Evolutionary conservation across 176 grass and related monocot genomes (phyloP).

Genomic region (Cocos nucifera): DNA sequence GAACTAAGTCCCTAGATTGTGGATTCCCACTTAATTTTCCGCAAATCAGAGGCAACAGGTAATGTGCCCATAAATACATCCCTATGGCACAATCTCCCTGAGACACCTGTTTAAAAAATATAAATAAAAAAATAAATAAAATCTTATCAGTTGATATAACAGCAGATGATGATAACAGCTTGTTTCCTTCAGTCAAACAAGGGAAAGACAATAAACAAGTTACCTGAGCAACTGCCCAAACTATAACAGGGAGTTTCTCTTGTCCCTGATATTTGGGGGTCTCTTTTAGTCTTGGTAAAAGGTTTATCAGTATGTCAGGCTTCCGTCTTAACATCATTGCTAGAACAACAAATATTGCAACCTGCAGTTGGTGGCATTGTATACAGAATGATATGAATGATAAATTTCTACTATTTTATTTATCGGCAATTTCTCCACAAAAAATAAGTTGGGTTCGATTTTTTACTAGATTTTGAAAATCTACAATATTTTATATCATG

Average conservation of each 20-base stretch:
- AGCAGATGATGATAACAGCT: too few species aligned
- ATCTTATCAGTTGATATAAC: not conserved
- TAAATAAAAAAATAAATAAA: too few species aligned
- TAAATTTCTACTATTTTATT: not conserved
- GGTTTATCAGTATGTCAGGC: constrained; percentile 44
- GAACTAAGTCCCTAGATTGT: constrained; percentile 71
- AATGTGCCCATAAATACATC: constrained; percentile 80
- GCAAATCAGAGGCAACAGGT: constrained; percentile 67
- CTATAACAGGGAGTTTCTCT: constrained; percentile 75
- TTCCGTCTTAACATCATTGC: constrained; percentile 84
- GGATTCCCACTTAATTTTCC: constrained; percentile 69
- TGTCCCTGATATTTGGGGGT: constrained; percentile 70
- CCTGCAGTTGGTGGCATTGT: constrained; percentile 29
- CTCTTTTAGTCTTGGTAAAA: constrained; percentile 56
- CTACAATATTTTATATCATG: too few species aligned
- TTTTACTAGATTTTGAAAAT: too few species aligned
- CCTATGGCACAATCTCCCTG: constrained; percentile 71
- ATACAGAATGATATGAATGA: constrained; percentile 11
- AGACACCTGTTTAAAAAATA: constrained; percentile 29
- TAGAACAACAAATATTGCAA: constrained; percentile 87
- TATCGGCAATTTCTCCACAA: too few species aligned
- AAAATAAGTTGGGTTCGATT: too few species aligned
- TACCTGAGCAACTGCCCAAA: constrained; percentile 90
- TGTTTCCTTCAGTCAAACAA: not conserved
- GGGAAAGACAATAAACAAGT: not conserved